Evolutionary conservation across 2,329 filamentous ascomycete genomes (phyloP).

Genomic region (Hypoxylon sp.): DNA sequence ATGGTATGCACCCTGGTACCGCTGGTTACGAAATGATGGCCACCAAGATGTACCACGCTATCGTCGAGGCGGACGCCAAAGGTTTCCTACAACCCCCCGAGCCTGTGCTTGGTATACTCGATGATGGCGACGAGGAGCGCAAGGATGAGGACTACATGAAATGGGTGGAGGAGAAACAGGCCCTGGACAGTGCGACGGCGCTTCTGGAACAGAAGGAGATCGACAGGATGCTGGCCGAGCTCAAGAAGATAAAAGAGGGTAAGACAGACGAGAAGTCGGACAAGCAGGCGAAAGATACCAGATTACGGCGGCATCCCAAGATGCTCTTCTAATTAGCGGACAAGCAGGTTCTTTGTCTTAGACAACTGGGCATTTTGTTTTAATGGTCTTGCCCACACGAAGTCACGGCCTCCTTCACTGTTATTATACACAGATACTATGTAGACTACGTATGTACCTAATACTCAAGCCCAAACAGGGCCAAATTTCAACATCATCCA

Average conservation of each 20-base stretch:
- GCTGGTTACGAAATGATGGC: constrained; percentile 49
- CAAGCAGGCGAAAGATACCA: constrained; percentile 24
- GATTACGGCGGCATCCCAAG: constrained; percentile 29
- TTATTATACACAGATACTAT: constrained; percentile 32
- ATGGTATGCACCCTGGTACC: constrained; percentile 46
- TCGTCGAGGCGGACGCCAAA: constrained; percentile 45
- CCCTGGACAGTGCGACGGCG: constrained; percentile 41
- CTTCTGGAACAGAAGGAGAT: constrained; percentile 41
- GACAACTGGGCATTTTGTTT: constrained; percentile 20
- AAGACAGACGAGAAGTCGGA: constrained; percentile 27
- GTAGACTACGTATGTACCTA: constrained; percentile 34
- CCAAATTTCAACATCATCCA: constrained; percentile 5
- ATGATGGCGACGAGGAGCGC: constrained; percentile 46
- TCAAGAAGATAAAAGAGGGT: constrained; percentile 35
- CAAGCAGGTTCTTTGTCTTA: constrained; percentile 32
- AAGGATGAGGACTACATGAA: constrained; percentile 40
- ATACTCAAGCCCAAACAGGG: constrained; percentile 22
- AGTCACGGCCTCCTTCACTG: constrained; percentile 31
- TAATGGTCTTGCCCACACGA: constrained; percentile 28
- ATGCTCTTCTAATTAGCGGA: constrained; percentile 31
- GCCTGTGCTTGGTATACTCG: constrained; percentile 42
- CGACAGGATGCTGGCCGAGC: constrained; percentile 43
- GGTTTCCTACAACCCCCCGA: constrained; percentile 45
- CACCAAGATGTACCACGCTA: constrained; percentile 46
- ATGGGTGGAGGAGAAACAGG: constrained; percentile 40